phyloP scores from a whole-genome alignment of 75 land plant species.

The Pinus tabuliformis region DNA sequence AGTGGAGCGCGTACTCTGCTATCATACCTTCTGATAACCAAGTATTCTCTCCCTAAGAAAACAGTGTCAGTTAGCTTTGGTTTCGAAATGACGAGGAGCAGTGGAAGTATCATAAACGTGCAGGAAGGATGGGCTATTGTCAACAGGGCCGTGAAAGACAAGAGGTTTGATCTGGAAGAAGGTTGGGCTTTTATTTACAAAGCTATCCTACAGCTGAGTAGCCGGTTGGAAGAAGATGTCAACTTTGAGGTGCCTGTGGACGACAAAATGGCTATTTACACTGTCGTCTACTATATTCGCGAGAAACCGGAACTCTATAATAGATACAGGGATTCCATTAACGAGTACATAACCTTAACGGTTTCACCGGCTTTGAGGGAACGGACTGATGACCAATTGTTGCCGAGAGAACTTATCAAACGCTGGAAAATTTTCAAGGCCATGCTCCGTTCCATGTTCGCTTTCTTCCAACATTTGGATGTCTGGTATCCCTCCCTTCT shows the following conservation, averaged over 20 bases:
- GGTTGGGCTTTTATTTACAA: too few species aligned
- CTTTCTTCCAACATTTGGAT: constrained; percentile 81
- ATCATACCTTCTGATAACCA: too few species aligned
- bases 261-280: constrained; percentile 55
- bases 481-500: constrained; percentile 70
- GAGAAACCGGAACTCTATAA: constrained; percentile 57
- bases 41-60: too few species aligned
- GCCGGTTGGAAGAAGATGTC: too few species aligned
- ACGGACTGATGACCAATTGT: constrained; percentile 74
- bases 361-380: constrained; percentile 84
- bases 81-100: too few species aligned
- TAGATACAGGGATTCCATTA: constrained; percentile 60
- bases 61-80: too few species aligned
- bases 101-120: too few species aligned
- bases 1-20: too few species aligned
- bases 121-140: too few species aligned
- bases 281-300: constrained; percentile 78
- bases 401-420: constrained; percentile 86
- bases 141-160: too few species aligned
- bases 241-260: constrained; percentile 25
- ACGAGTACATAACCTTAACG: constrained; percentile 61
- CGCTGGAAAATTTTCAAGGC: constrained; percentile 90
- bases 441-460: constrained; percentile 87
- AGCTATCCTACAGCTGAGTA: too few species aligned
- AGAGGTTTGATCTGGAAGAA: too few species aligned